Evolutionary conservation across 179 eudicot genomes (phyloP).

Genomic region (Spinacia oleracea): DNA sequence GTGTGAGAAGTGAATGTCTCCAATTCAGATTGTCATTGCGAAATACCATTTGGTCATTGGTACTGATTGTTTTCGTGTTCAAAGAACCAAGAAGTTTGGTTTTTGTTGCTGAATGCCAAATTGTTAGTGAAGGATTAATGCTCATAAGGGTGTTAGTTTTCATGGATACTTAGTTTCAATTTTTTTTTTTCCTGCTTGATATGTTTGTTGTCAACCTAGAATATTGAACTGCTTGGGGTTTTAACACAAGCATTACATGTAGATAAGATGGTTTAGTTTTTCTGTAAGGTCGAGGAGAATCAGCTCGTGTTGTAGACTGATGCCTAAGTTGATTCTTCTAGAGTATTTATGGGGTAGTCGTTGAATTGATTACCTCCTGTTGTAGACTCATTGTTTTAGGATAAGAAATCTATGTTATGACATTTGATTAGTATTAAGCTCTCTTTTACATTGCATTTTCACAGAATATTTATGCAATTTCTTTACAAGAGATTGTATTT

Average conservation of each 20-base stretch:
- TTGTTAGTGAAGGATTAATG: slow-evolving; percentile 10
- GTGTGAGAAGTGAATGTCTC: not conserved
- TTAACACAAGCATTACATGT: slow-evolving; percentile 40
- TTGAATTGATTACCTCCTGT: slow-evolving; percentile 15
- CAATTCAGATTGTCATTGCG: slow-evolving; percentile 6
- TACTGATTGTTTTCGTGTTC: slow-evolving; percentile 6
- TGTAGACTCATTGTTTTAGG: not conserved
- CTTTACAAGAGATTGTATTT: not conserved
- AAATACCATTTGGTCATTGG: not conserved
- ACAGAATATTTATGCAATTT: not conserved
- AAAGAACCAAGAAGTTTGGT: slow-evolving; percentile 19
- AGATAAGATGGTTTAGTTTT: slow-evolving; percentile 41
- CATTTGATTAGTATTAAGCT: not conserved
- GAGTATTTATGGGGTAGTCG: slow-evolving; percentile 10
- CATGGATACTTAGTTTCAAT: slow-evolving; percentile 13
- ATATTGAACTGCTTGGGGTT: slow-evolving; percentile 33
- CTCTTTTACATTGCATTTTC: not conserved
- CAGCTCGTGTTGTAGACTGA: slow-evolving; percentile 31
- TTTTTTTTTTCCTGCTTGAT: slow-evolving; percentile 12
- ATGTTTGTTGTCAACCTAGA: slow-evolving; percentile 25
- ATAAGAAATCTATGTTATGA: slow-evolving; percentile 1
- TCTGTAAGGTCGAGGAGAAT: slow-evolving; percentile 28
- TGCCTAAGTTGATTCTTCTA: slow-evolving; percentile 30
- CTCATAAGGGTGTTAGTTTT: slow-evolving; percentile 31
- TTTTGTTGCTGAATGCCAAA: slow-evolving; percentile 11